Conservation (phyloP, 1,284 basidiomycete genomes). For the Clitocybe nebularis region DNA sequence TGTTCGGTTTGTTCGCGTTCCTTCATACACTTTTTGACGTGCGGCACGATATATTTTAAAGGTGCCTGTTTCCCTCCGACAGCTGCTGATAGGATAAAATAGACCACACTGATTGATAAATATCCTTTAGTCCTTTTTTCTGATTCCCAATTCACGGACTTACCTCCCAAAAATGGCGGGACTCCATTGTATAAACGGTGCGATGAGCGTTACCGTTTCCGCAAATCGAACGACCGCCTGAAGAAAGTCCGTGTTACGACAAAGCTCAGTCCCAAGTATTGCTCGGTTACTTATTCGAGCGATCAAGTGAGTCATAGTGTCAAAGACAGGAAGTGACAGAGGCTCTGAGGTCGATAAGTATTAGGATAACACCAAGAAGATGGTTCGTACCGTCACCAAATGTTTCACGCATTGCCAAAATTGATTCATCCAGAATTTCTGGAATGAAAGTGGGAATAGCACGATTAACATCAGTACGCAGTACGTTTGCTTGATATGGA, state of each 20-base stretch:
- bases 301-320: slow-evolving; percentile 37
- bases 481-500: slow-evolving; percentile 33
- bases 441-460: slow-evolving; percentile 32
- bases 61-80: slow-evolving; percentile 27
- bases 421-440: slow-evolving; percentile 33
- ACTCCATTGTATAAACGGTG: slow-evolving; percentile 31
- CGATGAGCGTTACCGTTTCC: slow-evolving; percentile 26
- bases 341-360: slow-evolving; percentile 18
- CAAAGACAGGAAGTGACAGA: slow-evolving; percentile 25
- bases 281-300: slow-evolving; percentile 42
- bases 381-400: slow-evolving; percentile 17
- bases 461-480: slow-evolving; percentile 34
- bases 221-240: slow-evolving; percentile 28
- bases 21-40: slow-evolving; percentile 21
- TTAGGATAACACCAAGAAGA: not conserved
- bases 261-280: slow-evolving; percentile 40
- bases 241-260: slow-evolving; percentile 34
- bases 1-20: slow-evolving; percentile 19
- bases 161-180: slow-evolving; percentile 27
- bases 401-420: slow-evolving; percentile 27
- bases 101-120: slow-evolving; percentile 18
- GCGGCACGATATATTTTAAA: slow-evolving; percentile 24
- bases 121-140: not conserved
- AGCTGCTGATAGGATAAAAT: slow-evolving; percentile 25
- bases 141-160: slow-evolving; percentile 8